Base-by-base conservation (phyloP, 495 filamentous ascomycete genomes). In the Tricharina praecox region DNA sequence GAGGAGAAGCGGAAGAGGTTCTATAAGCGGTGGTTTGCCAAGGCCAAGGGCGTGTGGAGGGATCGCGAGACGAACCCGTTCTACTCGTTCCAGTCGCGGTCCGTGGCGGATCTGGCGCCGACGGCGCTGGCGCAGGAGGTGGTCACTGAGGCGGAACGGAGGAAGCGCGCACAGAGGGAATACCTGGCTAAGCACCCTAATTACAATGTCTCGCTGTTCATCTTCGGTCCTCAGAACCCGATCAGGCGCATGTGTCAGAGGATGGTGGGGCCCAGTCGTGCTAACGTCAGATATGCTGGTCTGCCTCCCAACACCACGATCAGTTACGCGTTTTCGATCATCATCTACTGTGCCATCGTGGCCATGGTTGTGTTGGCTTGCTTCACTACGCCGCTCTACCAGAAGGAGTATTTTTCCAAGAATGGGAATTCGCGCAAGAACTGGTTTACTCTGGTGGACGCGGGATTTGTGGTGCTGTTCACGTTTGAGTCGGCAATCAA, bases 301-400 rank as follows among this genome's bases (percentile, higher is more conserved):
- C 74, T 85, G 0, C 74, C 80, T 47, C 90, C 90, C 1, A 84
- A 88, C 53, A 85, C 81, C 49, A 75, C 78, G 2, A 67, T 92
- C 10, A 96, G 92, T 84, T 94, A 92, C 59, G 65, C 73, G 3
- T 95, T 99, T 61, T 95, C 92, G 0, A 82, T 81, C 7, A 78
- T 99, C 47, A 83, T 96, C 51, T 99, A 99, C 57, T 78, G 79
- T 5, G 80, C 85, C 23, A 95, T 99, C 48, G 82, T 96, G 39
- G 82, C 85, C 36, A 96, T 99, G 90, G 90, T 99, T 15, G 58
- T 96, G 25, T 73, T 99, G 37, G 90, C 90, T 26, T 96, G 90
- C 57, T 68, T 95, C 47, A 94, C 88, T 8, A 99, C 90, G 2
- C 90, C 90, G 1, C 67, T 96, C 15, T 96, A 87, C 58, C 90